Conservation (phyloP, 164 flowering plant species). For the Magnolia changhungtana region DNA sequence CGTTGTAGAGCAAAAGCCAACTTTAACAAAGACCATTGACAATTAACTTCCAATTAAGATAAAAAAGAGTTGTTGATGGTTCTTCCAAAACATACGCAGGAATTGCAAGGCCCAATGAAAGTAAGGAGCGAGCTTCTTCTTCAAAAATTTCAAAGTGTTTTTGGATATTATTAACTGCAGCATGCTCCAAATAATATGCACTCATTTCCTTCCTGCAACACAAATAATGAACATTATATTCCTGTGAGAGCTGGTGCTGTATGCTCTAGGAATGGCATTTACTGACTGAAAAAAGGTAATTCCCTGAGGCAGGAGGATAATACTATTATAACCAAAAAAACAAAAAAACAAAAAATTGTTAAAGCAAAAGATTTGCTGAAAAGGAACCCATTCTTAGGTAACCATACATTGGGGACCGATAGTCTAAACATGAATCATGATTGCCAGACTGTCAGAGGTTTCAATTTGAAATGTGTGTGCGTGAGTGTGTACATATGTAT, state of each 20-base stretch:
- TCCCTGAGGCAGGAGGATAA: no score
- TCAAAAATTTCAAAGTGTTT: conserved; percentile 84
- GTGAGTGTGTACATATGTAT: no score
- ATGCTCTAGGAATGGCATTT: background rate
- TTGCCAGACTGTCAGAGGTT: no score
- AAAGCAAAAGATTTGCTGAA: background rate
- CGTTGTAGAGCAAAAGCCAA: conserved; percentile 18
- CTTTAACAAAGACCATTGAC: conserved; percentile 8
- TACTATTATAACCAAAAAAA: no score
- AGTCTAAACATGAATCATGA: no score
- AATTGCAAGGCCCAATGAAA: conserved; percentile 73
- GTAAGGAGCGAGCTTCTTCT: conserved; percentile 79
- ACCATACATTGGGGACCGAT: no score
- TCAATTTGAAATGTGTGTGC: no score
- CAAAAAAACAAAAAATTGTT: no score
- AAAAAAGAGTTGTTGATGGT: background rate
- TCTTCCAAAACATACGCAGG: conserved; percentile 70
- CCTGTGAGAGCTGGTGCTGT: background rate
- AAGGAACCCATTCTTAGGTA: background rate
- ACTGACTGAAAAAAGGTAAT: background rate
- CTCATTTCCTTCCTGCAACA: conserved; percentile 95
- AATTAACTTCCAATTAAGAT: background rate
- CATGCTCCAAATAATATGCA: conserved; percentile 86
- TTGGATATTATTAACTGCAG: conserved; percentile 71
- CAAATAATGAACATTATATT: conserved; percentile 7